Evolutionary conservation across 2,329 filamentous ascomycete species (phyloP), one percentile per base, ranked within the genome.

Genomic region (Monosporascus sp.): DNA sequence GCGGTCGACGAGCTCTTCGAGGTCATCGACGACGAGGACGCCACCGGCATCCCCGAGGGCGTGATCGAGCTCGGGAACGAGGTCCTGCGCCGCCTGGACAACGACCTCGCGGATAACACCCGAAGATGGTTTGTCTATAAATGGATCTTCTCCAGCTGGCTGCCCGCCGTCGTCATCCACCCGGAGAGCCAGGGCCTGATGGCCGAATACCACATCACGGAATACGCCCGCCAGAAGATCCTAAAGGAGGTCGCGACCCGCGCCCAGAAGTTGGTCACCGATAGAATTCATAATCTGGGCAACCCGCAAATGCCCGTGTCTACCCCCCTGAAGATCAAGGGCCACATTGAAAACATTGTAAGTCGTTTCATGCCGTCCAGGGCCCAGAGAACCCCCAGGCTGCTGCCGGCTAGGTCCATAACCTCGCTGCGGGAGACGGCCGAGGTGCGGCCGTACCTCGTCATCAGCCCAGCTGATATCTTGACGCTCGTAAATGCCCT

Each of bases 111-210:
- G 57, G 86, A 88, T 60, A 84, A 83, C 60, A 91, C 91, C 40
- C 84, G 91, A 57, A 85, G 85, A 61, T 95, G 92, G 76, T 81
- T 97, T 60, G 86, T 97, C 58, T 89, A 87, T 63, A 88, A 92
- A 67, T 99, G 93, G 85, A 86, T 97, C 57, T 96, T 97, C 69
- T 88, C 91, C 58, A 87, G 87, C 50, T 97, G 94, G 71, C 77
- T 97, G 37, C 80, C 90, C 47, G 87, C 89, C 62, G 87, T 91
- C 51, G 83, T 97, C 64, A 89, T 91, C 48, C 89, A 94, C 64
- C 94, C 94, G 11, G 94, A 99, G 79, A 91, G 80, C 50, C 80
- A 84, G 60, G 82, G 84, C 52, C 83, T 88, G 74, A 86, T 97
- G 76, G 82, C 90, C 53, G 90, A 96, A 63, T 93, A 96, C 69